These are phyloP conservation scores for Hirschfeldia incana DNA, from an alignment of 345 rosid genomes.

Conservation along the genomic window DNA sequence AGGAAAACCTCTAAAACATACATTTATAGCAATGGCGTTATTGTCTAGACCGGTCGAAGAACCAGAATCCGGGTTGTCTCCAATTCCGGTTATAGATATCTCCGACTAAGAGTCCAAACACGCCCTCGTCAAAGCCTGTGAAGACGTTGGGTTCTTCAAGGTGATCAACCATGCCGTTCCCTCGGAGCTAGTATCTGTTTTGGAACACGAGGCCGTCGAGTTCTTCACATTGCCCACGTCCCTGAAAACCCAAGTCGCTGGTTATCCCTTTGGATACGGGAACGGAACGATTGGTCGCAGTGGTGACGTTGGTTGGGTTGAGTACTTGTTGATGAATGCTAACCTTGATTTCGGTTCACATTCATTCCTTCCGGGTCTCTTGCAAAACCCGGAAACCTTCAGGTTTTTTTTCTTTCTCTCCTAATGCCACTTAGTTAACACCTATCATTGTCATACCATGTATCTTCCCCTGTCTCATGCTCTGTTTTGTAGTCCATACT, in stretches of 20 bases:
- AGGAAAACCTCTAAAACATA: background rate
- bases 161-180: conserved; percentile 78
- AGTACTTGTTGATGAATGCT: conserved; percentile 59
- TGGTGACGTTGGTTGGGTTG: conserved; percentile 86
- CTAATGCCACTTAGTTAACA: background rate
- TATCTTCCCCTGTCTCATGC: too few relatives aligned
- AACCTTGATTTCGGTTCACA: conserved; percentile 35
- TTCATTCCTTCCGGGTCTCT: conserved; percentile 32
- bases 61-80: conserved; percentile 27
- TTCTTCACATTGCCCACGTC: conserved; percentile 65
- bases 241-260: conserved; percentile 53
- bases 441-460: background rate
- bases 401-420: too few relatives aligned
- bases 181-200: conserved; percentile 43
- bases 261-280: conserved; percentile 80
- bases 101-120: conserved; percentile 45
- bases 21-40: conserved; percentile 23
- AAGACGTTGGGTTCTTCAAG: conserved; percentile 78
- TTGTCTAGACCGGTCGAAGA: conserved; percentile 27
- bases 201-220: conserved; percentile 56
- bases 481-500: too few relatives aligned
- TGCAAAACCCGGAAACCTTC: conserved; percentile 44
- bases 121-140: conserved; percentile 48
- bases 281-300: conserved; percentile 61
- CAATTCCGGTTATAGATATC: conserved; percentile 48